Conservation (phyloP, 164 flowering plant genomes). For the Vitis vinifera region ASM3070453v1 NC_081811.1:2872501-2873000, state of each 20-base stretch:
- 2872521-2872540: neutral
- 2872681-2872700: neutral
- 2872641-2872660: neutral
- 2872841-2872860: constrained; percentile 12
- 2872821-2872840: neutral
- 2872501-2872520: neutral
- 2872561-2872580: constrained; percentile 2
- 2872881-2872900: neutral
- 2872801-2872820: neutral
- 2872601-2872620: neutral
- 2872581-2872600: neutral
- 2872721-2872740: neutral
- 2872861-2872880: neutral
- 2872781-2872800: neutral
- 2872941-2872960: constrained; percentile 22
- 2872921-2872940: constrained; percentile 25
- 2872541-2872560: constrained; percentile 7
- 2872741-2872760: neutral
- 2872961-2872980: constrained; percentile 13
- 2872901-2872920: neutral
- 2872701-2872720: neutral
- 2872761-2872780: constrained; percentile 6
- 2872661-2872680: neutral
- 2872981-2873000: constrained; percentile 7
- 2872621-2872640: neutral